Evolutionary conservation across 1,284 basidiomycete genomes (phyloP).

Genomic region (Pascua sp.): DNA sequence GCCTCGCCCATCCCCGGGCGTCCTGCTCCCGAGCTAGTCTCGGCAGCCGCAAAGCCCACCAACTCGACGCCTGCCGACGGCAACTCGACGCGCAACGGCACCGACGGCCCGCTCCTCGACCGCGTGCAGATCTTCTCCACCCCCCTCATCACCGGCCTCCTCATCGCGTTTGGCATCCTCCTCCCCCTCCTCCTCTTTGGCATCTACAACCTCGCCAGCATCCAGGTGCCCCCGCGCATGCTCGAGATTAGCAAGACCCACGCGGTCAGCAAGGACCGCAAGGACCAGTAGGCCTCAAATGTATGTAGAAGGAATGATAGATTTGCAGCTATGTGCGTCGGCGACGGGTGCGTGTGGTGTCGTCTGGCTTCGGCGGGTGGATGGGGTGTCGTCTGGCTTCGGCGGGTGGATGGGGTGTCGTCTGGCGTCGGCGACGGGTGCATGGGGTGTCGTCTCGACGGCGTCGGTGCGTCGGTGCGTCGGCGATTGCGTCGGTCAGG

Average conservation of each 20-base stretch:
- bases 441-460: too few relatives aligned
- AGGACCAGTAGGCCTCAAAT: conserved; percentile 61
- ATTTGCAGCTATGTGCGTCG: background rate
- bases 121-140: conserved; percentile 74
- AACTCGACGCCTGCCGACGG: background rate
- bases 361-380: too few relatives aligned
- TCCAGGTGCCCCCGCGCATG: conserved; percentile 59
- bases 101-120: conserved; percentile 52
- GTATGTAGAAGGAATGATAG: background rate
- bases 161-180: conserved; percentile 67
- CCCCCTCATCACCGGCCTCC: conserved; percentile 66
- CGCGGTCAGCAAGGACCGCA: conserved; percentile 63
- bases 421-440: too few relatives aligned
- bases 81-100: conserved; percentile 29
- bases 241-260: conserved; percentile 44
- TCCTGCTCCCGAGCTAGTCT: too few relatives aligned
- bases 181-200: conserved; percentile 67
- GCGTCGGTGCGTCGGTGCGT: too few relatives aligned
- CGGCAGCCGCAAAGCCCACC: background rate
- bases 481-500: too few relatives aligned
- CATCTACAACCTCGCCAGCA: conserved; percentile 66
- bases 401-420: too few relatives aligned
- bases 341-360: background rate
- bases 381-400: too few relatives aligned
- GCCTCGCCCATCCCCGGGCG: conserved; percentile 54